Base-by-base conservation (phyloP, 2,329 filamentous ascomycete species). In the Fusarium sp. region DNA sequence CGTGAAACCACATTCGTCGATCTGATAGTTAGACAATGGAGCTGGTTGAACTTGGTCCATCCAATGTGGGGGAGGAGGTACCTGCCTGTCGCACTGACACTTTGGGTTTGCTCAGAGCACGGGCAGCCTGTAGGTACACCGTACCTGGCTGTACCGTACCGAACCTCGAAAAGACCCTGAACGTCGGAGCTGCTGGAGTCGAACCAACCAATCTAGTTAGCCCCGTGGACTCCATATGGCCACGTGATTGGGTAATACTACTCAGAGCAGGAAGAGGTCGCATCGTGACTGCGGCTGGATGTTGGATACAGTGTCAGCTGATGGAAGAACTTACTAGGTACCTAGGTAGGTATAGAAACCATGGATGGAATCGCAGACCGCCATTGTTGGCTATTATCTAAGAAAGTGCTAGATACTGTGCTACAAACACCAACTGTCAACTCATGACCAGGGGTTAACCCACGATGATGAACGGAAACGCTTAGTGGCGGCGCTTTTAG, bases 161-260 rank as follows among this genome's bases (percentile, higher is more conserved):
- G 7, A 11, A 23, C 31, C 20, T 33, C 23, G 31, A 18, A 47
- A 62, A 47, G 41, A 66, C 49, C 57, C 62, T 60, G 66, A 61
- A 53, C 39, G 41, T 61, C 13, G 36, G 35, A 50, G 20, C 33
- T 33, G 35, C 25, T 53, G 40, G 46, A 58, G 42, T 42, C 66
- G n/a, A 56, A 56, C 56, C 61, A 35, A 62, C 61, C 69, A 65
- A 70, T 74, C 56, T 65, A 63, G 69, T 71, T 73, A 63, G 62
- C 58, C 71, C 65, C 74, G 75, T 76, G 75, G 70, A 70, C 46
- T 55, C 60, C 37, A 11, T 43, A 20, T 37, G 60, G 59, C 63
- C 66, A 50, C 71, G 63, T 76, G 74, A 76, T 65, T 76, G 73
- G 74, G 29, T 54, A 35, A 35, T n/a, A 35, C 40, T 66, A 63